Base-by-base conservation (phyloP, 2,329 filamentous ascomycete genomes). In the Aspergillus sp. region DNA sequence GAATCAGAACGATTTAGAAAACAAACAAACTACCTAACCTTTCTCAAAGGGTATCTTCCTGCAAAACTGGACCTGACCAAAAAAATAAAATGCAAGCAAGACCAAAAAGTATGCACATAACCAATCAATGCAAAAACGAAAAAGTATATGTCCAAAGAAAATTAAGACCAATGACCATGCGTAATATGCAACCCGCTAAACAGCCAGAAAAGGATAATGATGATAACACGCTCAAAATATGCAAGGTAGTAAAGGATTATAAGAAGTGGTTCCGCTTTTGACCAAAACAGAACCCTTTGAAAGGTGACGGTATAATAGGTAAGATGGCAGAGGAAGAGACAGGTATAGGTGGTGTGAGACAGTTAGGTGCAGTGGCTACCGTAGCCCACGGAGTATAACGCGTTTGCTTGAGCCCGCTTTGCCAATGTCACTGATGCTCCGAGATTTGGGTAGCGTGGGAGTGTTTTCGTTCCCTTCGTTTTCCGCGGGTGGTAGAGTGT, bases 401-500 rank as follows among this genome's bases (percentile, higher is more conserved):
- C 75, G 71, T 58, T 70, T 71, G 59, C 73, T 77, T 9, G 70
- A 66, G 38, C 71, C 71, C 26, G 56, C 66, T 26, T 65, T 65
- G 3, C 73, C 66, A 41, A 77, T 74, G 54, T 78, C 75, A 56
- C 73, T 74, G 54, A 76, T 71, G 53, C 75, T 77, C 59, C 69
- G 63, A 42, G 67, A 66, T 55, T 72, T 73, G 1, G 70, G 66
- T 5, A 74, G 32, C 22, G 59, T 55, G 5, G 62, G 64, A 7
- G 55, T 48, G 48, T 47, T 53, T 22, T 38, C 60, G 15, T 62
- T 57, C 43, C 56, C 41, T 45, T 68, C 63, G 13, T 60, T 57
- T 8, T 62, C 62, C 4, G 58, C 63, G 9, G 61, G 54, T 3
- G 59, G 53, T 41, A 62, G 34, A 13, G 57, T 62, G 18, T 66